These are phyloP conservation scores for Sambucus nigra DNA, from an alignment of 129 eudicot species.

Conservation along the genomic window DNA sequence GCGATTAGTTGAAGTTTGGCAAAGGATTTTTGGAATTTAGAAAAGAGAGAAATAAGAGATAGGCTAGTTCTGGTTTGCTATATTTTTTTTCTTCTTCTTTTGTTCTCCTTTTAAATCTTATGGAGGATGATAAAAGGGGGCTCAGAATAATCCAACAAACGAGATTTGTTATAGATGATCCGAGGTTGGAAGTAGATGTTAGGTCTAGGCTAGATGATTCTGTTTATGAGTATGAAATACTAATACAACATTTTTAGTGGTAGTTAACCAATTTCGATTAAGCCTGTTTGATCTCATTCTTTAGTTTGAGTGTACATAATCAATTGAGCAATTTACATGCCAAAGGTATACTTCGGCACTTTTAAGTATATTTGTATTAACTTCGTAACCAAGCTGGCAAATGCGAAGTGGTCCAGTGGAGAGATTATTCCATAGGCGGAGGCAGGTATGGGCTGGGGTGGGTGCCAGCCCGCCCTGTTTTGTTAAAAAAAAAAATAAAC, in stretches of 20 bases:
- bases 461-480: too few relatives aligned
- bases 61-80: constrained; percentile 13
- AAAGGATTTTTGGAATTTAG: too few relatives aligned
- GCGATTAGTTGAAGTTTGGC: too few relatives aligned
- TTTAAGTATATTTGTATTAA: too few relatives aligned
- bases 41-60: constrained; percentile 23
- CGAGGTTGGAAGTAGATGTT: constrained; percentile 22
- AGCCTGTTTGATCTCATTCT: neutral
- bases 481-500: too few relatives aligned
- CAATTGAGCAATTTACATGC: too few relatives aligned
- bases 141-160: constrained; percentile 26
- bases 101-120: constrained; percentile 2
- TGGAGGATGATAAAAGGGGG: neutral
- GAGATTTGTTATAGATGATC: constrained; percentile 29
- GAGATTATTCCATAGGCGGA: too few relatives aligned
- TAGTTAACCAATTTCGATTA: neutral
- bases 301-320: neutral
- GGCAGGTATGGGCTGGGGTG: too few relatives aligned
- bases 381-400: too few relatives aligned
- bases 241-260: neutral
- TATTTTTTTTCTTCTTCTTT: neutral
- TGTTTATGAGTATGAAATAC: neutral
- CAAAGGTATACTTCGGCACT: too few relatives aligned
- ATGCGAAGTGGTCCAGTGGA: too few relatives aligned
- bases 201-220: too few relatives aligned